Base-by-base conservation (phyloP, 2,329 filamentous ascomycete genomes). In the Juglanconis sp. region DNA sequence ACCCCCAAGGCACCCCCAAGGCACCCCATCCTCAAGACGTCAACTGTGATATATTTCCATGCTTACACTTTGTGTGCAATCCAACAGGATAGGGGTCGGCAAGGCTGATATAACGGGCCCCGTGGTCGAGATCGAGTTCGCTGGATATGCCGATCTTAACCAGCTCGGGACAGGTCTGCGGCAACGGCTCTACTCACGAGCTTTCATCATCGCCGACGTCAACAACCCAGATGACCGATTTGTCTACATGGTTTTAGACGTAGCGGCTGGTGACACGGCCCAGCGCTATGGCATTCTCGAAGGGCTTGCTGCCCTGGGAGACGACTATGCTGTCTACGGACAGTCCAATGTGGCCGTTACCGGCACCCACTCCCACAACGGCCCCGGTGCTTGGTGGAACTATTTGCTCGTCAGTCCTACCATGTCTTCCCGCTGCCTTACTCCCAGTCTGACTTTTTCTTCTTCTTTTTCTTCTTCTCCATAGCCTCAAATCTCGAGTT, bases 361-460 rank as follows among this genome's bases (percentile, higher is more conserved):
- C 0, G 94, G 93, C 57, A 98, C 94, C 0, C 94, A 98, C 73
- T 95, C 91, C 32, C 94, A 98, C 75, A 88, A 92, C 31, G 94
- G 93, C 0, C 93, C 94, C 0, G 94, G 90, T 2, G 94, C 90
- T 5, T 98, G 92, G 92, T 81, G 96, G 71, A 98, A 98, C 75
- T 98, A 97, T 71, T 82, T 98, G 9, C 80, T 97, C 5, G 55
- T 57, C 1, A 57, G 55, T 51, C 4, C 35, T 13, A 4, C 17
- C 17, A 24, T 24, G 17, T 24, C 17, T 24, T 24, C 17, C 2
- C 17, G 17, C 17, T 24, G 17, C 17, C 17, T 24, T 24, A 1
- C 17, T 24, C 17, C 17, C 17, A 2, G 17, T 24, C 31, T n/a
- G 17, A 8, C 24, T 8, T 9, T 2, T 40, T 3, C 10, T 48